Evolutionary conservation across 345 rosid genomes (phyloP).

Genomic region (Nasturtium officinale): DNA sequence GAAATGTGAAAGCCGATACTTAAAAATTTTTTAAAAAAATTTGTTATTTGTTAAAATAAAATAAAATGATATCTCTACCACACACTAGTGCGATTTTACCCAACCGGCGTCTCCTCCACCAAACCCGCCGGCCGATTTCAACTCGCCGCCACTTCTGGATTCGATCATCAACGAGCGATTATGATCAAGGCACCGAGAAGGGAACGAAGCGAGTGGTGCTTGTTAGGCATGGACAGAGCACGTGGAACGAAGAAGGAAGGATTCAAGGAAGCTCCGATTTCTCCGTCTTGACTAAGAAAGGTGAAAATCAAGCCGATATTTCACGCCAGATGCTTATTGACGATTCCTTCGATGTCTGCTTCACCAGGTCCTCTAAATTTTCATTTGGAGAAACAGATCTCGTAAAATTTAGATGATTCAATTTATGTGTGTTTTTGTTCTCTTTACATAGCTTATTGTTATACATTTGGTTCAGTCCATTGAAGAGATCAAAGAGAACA

Average conservation of each 20-base stretch:
- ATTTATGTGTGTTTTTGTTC: background rate
- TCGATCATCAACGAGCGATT: slow-evolving; percentile 49
- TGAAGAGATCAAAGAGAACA: slow-evolving; percentile 77
- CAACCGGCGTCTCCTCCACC: slow-evolving; percentile 37
- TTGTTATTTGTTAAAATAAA: background rate
- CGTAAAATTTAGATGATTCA: too few relatives aligned
- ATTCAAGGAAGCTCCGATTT: slow-evolving; percentile 96
- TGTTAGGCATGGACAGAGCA: slow-evolving; percentile 97
- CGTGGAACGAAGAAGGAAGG: slow-evolving; percentile 91
- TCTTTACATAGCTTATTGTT: background rate
- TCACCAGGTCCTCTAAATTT: too few relatives aligned
- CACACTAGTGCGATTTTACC: slow-evolving; percentile 38
- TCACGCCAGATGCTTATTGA: slow-evolving; percentile 85
- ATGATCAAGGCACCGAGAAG: slow-evolving; percentile 41
- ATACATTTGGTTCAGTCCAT: slow-evolving; percentile 55
- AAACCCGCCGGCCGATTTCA: background rate
- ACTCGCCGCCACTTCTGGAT: slow-evolving; percentile 29
- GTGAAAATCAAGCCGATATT: slow-evolving; percentile 86
- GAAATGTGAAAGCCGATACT: background rate
- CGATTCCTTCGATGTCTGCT: slow-evolving; percentile 82
- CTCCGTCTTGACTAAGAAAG: slow-evolving; percentile 81
- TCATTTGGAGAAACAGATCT: too few relatives aligned
- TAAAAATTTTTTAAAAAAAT: background rate
- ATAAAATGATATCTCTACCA: slow-evolving; percentile 52
- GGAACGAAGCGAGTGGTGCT: slow-evolving; percentile 77